Evolutionary conservation across 2,329 filamentous ascomycete species (phyloP), one percentile per base, ranked within the genome.

Genomic region (Aphanocladium album): DNA sequence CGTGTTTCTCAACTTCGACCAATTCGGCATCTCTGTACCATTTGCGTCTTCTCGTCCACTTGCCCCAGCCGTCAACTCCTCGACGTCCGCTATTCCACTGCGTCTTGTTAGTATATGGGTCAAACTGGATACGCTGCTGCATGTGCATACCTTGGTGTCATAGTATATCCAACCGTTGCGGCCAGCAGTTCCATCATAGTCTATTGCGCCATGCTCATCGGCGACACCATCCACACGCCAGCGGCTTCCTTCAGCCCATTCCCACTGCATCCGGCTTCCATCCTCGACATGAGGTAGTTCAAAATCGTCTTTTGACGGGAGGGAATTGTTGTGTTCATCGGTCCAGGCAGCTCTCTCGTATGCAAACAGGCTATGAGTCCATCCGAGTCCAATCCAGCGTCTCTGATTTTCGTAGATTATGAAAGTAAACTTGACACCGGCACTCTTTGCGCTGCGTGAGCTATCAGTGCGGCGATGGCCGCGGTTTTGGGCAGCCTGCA

Each of bases 1-100:
- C 62, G 2, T 63, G 39, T 69, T 71, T 71, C 21, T 78, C 75
- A 11, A 88, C 77, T 70, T 99, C 95, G 37, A 97, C 91, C 3
- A 99, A 83, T 76, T 99, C 95, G 11, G 95, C 95, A 71, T 98
- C 95, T 43, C 95, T 89, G 70, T 91, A 95, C 95, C 95, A 99
- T 76, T 98, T 97, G 64, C 95, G 80, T 23, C 95, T 86, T 16
- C 95, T 85, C 0, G 95, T 99, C 81, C 96, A 99, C 60, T 91
- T 87, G 45, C 90, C 90, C 95, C 95, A 99, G 57, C 93, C 91
- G 68, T 99, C 95, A 71, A 85, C 82, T 3, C 90, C 91, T 62
- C 91, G 84, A 17, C 90, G 88, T 19, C 93, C 93, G 67, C 91
- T 89, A 72, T 92, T 88, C 95, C 95, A 99, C 89, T 96, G 53